A percentile compares a stretch with the other conserved stretches of the same genome.
Evolutionary conservation across 75 land plant genomes (phyloP).

Genomic region (Cryptomeria japonica): DNA sequence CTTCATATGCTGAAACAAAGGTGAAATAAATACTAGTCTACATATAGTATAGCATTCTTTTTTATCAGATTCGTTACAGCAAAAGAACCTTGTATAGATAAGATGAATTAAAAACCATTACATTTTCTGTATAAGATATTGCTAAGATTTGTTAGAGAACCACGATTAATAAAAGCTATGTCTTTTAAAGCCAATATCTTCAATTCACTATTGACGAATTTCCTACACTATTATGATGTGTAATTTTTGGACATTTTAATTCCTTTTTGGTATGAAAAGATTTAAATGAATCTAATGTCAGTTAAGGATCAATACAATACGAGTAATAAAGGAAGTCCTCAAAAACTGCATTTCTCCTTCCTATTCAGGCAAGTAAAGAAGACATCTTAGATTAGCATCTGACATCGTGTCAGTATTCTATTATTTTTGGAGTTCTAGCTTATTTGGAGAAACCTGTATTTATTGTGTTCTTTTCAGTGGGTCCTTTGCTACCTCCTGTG

Average conservation of each 20-base stretch:
- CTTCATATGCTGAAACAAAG: neutral
- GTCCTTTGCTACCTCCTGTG: neutral
- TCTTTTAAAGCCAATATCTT: neutral
- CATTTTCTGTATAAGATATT: too few relatives aligned
- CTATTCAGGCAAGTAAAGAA: neutral
- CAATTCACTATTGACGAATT: neutral
- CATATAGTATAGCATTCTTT: neutral
- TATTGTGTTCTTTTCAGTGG: neutral
- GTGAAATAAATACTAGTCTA: neutral
- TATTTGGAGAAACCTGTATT: neutral
- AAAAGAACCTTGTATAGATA: neutral
- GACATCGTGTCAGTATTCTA: neutral
- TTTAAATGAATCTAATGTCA: neutral
- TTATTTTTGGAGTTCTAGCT: neutral
- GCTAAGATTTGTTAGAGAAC: neutral
- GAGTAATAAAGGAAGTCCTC: neutral
- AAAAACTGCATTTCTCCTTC: neutral
- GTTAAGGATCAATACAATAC: neutral
- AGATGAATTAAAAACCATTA: neutral
- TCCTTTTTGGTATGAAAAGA: neutral
- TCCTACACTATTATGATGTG: neutral
- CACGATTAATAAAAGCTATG: neutral
- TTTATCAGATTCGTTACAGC: neutral
- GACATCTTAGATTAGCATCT: neutral
- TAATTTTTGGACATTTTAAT: neutral